A percentile compares a stretch with the other conserved stretches of the same genome.
Evolutionary conservation across 495 filamentous ascomycete species (phyloP).

Genomic region (Neurospora sp.): DNA sequence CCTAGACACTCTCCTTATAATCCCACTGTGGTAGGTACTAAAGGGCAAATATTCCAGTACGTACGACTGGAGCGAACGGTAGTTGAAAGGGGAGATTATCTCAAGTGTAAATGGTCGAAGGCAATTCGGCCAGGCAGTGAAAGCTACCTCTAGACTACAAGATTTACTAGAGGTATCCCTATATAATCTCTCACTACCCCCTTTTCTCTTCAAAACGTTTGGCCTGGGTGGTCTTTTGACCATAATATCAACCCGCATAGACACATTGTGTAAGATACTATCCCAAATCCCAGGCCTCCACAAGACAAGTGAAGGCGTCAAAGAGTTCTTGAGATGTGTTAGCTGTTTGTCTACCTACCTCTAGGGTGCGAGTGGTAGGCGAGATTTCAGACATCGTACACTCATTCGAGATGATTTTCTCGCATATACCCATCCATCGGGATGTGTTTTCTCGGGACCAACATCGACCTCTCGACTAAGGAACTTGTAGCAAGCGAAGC

Average conservation of each 20-base stretch:
- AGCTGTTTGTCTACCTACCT: neutral
- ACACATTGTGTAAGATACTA: fast-evolving
- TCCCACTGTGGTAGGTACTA: too few species aligned
- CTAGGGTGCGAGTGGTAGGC: neutral
- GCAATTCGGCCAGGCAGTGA: neutral
- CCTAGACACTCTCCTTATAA: too few species aligned
- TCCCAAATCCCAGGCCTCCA: neutral
- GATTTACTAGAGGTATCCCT: neutral
- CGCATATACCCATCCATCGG: neutral
- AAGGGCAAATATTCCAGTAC: too few species aligned
- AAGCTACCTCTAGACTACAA: neutral
- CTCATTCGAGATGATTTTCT: neutral
- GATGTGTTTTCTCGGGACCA: neutral
- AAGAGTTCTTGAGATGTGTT: neutral
- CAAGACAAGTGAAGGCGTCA: neutral
- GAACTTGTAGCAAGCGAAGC: neutral
- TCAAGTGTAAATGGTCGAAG: too few species aligned
- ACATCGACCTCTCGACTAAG: neutral
- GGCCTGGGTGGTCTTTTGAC: neutral
- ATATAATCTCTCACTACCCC: neutral
- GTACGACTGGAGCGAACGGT: neutral
- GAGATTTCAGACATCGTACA: neutral
- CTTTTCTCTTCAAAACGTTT: fast-evolving
- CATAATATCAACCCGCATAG: neutral
- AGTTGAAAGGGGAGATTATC: neutral